Base-by-base conservation (phyloP, 2,329 filamentous ascomycete species). In the Cercospora canescens region DNA sequence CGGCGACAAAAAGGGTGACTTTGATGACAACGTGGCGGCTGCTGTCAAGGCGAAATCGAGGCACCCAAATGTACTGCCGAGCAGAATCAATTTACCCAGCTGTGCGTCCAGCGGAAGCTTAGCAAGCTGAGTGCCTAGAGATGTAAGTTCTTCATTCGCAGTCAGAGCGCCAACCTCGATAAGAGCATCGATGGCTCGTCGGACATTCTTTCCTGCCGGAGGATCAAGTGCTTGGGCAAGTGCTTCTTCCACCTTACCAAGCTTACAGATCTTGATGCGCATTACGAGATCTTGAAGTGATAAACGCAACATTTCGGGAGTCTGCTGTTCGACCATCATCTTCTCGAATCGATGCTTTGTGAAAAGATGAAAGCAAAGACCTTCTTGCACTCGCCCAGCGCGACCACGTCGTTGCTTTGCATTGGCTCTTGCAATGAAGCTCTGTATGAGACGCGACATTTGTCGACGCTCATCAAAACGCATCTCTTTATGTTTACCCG, bases 401-500 rank as follows among this genome's bases (percentile, higher is more conserved):
- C 95, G 89, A 65, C 95, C 95, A 69, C 94, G 89, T 66, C 95
- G 89, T 77, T 99, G 95, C 76, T 97, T 97, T 1, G 95, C 94
- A 76, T 98, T 98, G 14, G 95, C 95, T 62, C 91, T 88, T 0
- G 94, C 97, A 69, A 99, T 96, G 77, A 98, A 99, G 0, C 93
- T 93, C 77, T 98, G 94, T 35, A 97, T 90, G 21, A 99, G 85
- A 24, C 92, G 87, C 1, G 94, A 98, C 35, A 99, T 84, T 75
- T 99, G 95, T 64, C 93, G 87, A 63, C 92, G 88, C 80, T 99
- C 95, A 75, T 99, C 94, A 73, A 96, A 98, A 30, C 94, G 83
- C 94, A 97, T 97, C 79, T 97, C 94, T 71, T 96, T 93, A 79
- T 98, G 94, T 79, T 97, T 98, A 64, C 95, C 95, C 0, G 93